These are phyloP conservation scores for Rhynchospora tenuis DNA, from an alignment of 176 grass and related monocot species.

Conservation along the genomic window DNA sequence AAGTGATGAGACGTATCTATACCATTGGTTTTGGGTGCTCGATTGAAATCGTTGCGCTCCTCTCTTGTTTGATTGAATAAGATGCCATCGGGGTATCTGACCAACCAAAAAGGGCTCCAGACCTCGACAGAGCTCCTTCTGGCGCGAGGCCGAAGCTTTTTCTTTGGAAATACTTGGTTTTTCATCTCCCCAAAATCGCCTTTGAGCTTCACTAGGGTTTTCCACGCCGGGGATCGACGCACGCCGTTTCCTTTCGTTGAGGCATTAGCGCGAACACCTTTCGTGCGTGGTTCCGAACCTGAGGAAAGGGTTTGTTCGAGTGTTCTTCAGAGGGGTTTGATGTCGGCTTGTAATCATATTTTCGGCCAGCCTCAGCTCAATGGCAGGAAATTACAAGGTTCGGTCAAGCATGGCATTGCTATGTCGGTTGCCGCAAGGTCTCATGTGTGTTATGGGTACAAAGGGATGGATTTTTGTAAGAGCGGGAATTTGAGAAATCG, in stretches of 20 bases:
- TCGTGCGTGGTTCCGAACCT: slow-evolving; percentile 18
- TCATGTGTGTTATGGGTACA: slow-evolving; percentile 44
- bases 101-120: slow-evolving; percentile 34
- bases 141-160: slow-evolving; percentile 48
- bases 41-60: background rate
- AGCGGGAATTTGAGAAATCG: slow-evolving; percentile 37
- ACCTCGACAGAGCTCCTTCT: slow-evolving; percentile 37
- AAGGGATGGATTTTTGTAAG: slow-evolving; percentile 48
- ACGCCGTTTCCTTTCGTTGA: slow-evolving; percentile 37
- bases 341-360: slow-evolving; percentile 15
- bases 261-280: slow-evolving; percentile 33
- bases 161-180: slow-evolving; percentile 79
- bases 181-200: slow-evolving; percentile 44
- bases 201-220: slow-evolving; percentile 32
- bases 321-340: slow-evolving; percentile 1
- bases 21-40: background rate
- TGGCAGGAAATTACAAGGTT: background rate
- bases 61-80: background rate
- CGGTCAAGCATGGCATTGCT: slow-evolving; percentile 32
- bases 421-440: slow-evolving; percentile 40
- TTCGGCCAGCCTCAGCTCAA: slow-evolving; percentile 45
- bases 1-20: slow-evolving; percentile 8
- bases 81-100: slow-evolving; percentile 20
- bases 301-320: background rate
- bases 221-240: slow-evolving; percentile 40